Base-by-base conservation (phyloP, 352 stramenopile species). In the Phytophthora ohioensis region DNA sequence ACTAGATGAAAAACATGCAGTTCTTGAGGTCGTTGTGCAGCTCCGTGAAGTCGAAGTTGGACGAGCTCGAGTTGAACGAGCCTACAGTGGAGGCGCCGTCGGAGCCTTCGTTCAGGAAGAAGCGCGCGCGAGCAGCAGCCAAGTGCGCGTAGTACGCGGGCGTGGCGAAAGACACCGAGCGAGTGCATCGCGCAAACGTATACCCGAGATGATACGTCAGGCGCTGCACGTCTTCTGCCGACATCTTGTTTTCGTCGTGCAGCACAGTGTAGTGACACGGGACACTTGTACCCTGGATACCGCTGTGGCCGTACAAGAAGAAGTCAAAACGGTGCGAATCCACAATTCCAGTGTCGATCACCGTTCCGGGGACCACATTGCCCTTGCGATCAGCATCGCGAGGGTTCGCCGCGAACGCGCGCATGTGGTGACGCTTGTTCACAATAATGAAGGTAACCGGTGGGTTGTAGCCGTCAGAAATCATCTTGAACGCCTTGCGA, bases 111-210 rank as follows among this genome's bases (percentile, higher is more conserved):
- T 88, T 77, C 36, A 92, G 57, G 70, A 95, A 97, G 64, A 93
- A 95, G 32, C 89, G 88, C 9, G 89, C 91, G 32, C 89, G 87
- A 52, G 82, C 91, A 38, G 89, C 91, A 57, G 92, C 71, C 58
- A 97, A 70, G 57, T 96, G 89, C 32, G 91, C 85, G 64, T 97
- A 96, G 69, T 96, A 97, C n/a, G 85, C 89, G 5, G 91, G 81
- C 12, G 91, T 88, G 3, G 92, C 88, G 49, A 96, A 88, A 39
- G 88, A 96, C 49, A 97, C 89, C 10, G 86, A 94, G 12, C 91
- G 85, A 58, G 89, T 95, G 75, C 89, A 96, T 30, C 89, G 82
- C 13, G 85, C 87, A 66, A 94, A 97, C 66, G 88, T 95, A 78
- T 95, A 92, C 53, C 87, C 93, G 15, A 97, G 74, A 46, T 81